These are phyloP conservation scores for Ogataea nitratoaversa DNA, from an alignment of 805 yeast genomes.

Conservation along the genomic window DNA sequence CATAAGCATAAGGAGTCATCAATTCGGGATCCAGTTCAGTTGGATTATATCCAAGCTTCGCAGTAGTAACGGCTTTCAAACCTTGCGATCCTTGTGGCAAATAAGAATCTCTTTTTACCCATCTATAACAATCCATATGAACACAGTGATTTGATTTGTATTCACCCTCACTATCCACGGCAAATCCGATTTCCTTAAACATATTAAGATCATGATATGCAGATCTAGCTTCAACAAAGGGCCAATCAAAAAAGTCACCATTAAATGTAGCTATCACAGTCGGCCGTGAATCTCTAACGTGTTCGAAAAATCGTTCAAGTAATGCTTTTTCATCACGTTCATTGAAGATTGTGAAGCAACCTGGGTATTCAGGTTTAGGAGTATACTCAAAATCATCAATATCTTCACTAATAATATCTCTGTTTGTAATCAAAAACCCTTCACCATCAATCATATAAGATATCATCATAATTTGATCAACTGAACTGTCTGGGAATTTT, in stretches of 20 bases:
- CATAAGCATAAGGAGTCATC: conserved; percentile 97
- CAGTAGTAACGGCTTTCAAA: conserved; percentile 94
- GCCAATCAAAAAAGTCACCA: conserved; percentile 99
- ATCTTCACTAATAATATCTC: conserved; percentile 92
- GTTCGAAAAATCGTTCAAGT: conserved; percentile 78
- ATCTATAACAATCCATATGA: conserved; percentile 95
- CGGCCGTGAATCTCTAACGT: conserved; percentile 80
- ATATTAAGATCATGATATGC: conserved; percentile 78
- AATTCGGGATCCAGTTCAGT: conserved; percentile 95
- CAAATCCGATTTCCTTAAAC: conserved; percentile 93
- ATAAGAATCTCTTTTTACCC: conserved; percentile 98
- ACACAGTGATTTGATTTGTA: conserved; percentile 89
- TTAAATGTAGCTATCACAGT: conserved; percentile 97
- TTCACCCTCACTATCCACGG: conserved; percentile 83
- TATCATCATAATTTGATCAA: conserved; percentile 97
- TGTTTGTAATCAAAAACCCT: conserved; percentile 87
- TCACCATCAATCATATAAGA: conserved; percentile 99
- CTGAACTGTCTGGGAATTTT: conserved; percentile 87
- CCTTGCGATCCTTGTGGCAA: conserved; percentile 99
- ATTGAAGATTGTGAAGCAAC: conserved; percentile 83
- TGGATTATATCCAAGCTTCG: conserved; percentile 93
- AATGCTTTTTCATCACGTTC: conserved; percentile 80
- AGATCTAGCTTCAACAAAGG: conserved; percentile 89
- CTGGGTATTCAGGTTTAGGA: conserved; percentile 94
- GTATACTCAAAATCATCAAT: conserved; percentile 97